Percentiles rank a stretch among this genome's conserved stretches.
Conservation (phyloP, 2,329 filamentous ascomycete genomes). For the Immersiporthe knoxdaviesiana region DNA sequence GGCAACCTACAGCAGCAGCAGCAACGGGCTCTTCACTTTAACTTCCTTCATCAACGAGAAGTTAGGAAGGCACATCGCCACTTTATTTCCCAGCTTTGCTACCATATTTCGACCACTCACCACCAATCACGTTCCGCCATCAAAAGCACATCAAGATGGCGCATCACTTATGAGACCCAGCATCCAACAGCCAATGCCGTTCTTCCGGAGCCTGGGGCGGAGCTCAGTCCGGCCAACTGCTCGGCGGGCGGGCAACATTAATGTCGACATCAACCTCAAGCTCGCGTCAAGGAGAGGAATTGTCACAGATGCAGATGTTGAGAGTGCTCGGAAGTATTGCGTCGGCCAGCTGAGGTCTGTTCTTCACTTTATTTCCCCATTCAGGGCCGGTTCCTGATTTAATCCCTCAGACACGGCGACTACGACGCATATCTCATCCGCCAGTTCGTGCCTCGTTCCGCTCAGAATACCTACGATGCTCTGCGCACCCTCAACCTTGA, state of each 20-base stretch:
- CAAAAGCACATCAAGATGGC: background rate
- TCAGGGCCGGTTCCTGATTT: background rate
- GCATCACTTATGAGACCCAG: background rate
- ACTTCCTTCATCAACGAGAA: background rate
- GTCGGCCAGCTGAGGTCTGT: constrained; percentile 54
- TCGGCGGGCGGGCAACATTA: constrained; percentile 7
- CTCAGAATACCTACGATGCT: constrained; percentile 83
- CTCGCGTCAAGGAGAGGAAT: constrained; percentile 41
- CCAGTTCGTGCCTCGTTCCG: constrained; percentile 76
- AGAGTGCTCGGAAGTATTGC: constrained; percentile 59
- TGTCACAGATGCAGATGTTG: constrained; percentile 55
- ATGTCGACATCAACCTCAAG: background rate
- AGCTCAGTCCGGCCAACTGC: constrained; percentile 40
- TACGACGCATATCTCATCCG: constrained; percentile 85
- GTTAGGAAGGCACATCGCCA: background rate
- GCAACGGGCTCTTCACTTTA: background rate
- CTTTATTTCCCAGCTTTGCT: background rate
- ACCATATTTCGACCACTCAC: background rate
- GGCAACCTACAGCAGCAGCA: background rate
- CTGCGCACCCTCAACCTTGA: constrained; percentile 93
- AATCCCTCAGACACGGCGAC: constrained; percentile 76
- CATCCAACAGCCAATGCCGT: constrained; percentile 42
- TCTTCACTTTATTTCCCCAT: background rate
- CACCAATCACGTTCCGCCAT: background rate
- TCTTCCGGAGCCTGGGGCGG: constrained; percentile 41